Conservation (phyloP, 164 flowering plant genomes). For the Stephania japonica region DNA sequence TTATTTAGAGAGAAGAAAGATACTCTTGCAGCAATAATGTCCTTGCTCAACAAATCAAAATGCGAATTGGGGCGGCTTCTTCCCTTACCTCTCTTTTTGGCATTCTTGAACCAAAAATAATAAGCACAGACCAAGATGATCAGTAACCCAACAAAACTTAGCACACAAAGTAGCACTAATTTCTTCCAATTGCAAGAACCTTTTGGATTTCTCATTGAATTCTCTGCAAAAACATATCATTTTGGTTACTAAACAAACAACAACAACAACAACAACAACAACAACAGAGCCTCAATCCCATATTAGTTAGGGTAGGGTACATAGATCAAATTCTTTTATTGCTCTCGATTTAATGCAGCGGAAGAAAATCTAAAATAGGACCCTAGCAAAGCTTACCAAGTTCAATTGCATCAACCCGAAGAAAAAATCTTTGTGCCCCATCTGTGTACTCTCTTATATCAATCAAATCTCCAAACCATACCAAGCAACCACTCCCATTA, state of each 20-base stretch:
- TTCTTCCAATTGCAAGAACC: background rate
- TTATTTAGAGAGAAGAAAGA: background rate
- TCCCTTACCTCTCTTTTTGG: background rate
- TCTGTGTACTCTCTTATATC: conserved; percentile 2
- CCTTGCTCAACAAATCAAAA: background rate
- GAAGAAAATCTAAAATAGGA: no score
- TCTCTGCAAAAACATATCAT: conserved; percentile 1
- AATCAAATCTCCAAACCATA: conserved; percentile 3
- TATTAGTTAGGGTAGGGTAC: no score
- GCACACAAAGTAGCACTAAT: background rate
- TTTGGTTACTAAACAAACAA: background rate
- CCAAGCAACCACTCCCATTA: background rate
- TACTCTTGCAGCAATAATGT: no score
- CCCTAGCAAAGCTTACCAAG: background rate
- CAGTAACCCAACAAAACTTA: background rate
- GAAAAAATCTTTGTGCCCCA: conserved; percentile 3
- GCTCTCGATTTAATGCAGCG: no score
- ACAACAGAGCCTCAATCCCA: background rate
- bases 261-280: no score
- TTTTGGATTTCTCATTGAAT: background rate
- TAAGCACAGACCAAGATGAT: background rate
- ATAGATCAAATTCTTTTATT: no score
- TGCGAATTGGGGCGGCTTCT: background rate
- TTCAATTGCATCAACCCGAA: background rate
- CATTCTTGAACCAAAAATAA: background rate